phyloP scores from a whole-genome alignment of 257 asterid genomes.

The Osmanthus fragrans region DNA sequence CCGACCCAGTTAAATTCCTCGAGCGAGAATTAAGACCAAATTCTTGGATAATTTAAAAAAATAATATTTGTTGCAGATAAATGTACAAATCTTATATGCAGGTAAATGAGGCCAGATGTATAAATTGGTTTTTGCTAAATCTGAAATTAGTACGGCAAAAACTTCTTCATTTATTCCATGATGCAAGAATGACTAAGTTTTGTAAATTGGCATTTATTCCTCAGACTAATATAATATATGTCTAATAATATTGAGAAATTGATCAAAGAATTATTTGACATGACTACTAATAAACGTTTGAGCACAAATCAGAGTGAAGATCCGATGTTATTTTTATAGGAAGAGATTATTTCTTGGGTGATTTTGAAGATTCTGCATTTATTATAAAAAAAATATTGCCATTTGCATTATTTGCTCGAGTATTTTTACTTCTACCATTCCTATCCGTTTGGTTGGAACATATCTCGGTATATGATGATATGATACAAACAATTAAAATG shows the following conservation, averaged over 20 bases:
- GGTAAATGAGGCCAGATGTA: too few species aligned
- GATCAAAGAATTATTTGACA: neutral
- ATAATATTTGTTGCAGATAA: neutral
- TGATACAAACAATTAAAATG: neutral
- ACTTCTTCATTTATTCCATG: neutral
- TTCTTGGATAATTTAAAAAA: neutral
- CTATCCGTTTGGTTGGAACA: neutral
- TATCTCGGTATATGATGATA: neutral
- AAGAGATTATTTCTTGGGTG: neutral
- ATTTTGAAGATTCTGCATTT: neutral
- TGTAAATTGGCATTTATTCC: neutral
- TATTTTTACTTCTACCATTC: neutral
- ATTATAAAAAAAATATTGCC: neutral
- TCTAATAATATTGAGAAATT: neutral
- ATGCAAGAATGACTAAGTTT: neutral
- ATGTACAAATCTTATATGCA: neutral
- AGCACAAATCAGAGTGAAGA: neutral
- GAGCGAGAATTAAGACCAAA: neutral
- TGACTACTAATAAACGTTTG: neutral
- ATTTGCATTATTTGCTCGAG: neutral
- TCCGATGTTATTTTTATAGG: neutral
- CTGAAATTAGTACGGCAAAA: neutral
- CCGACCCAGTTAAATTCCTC: neutral
- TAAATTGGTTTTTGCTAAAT: neutral
- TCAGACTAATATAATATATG: neutral